A percentile compares a stretch with the other conserved stretches of the same genome.
Evolutionary conservation across 2,329 filamentous ascomycete genomes (phyloP).

Genomic region (Epichloe amarillans): DNA sequence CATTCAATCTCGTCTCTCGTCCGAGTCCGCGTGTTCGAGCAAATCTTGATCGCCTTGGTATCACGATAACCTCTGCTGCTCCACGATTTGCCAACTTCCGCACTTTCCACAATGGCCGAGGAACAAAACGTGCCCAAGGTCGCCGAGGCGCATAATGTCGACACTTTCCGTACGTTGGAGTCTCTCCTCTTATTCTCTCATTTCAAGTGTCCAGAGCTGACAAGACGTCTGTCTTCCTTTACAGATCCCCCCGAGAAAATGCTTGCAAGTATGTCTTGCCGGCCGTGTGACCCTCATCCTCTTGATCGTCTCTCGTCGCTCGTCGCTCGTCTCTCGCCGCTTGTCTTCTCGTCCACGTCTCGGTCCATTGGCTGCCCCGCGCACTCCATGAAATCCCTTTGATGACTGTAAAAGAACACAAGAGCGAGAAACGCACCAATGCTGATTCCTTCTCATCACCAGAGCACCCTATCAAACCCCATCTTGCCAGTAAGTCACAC

Average conservation of each 20-base stretch:
- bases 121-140: conserved; percentile 40
- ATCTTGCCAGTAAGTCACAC: conserved; percentile 43
- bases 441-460: conserved; percentile 19
- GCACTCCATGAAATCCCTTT: background rate
- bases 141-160: conserved; percentile 61
- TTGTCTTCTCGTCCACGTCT: background rate
- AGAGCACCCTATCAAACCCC: conserved; percentile 60
- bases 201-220: background rate
- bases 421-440: background rate
- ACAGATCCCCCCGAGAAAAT: conserved; percentile 54
- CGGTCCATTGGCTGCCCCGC: background rate
- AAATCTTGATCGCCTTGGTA: background rate
- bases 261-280: conserved; percentile 44
- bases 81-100: background rate
- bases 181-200: background rate
- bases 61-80: background rate
- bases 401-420: background rate
- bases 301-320: background rate
- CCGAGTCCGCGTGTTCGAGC: background rate
- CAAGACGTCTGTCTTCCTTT: conserved; percentile 1
- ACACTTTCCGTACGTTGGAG: conserved; percentile 50
- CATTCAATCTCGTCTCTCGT: too few species aligned
- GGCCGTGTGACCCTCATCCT: conserved; percentile 1
- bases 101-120: conserved; percentile 27
- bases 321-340: background rate